These are phyloP conservation scores for Berberis thunbergii DNA, from an alignment of 164 flowering plant genomes.

Conservation along the genomic window DNA sequence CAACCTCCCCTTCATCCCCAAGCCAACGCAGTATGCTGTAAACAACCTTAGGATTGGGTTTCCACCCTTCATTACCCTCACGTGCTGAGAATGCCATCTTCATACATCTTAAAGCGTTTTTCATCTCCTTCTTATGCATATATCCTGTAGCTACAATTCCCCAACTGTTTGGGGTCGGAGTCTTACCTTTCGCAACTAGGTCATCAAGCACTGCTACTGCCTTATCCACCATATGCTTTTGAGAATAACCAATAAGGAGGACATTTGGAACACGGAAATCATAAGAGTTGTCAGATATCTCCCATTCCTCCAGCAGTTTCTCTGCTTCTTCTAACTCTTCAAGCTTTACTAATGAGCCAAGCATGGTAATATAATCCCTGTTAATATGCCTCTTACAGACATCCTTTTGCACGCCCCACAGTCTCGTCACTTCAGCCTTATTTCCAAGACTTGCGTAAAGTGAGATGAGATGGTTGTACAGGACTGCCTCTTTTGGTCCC, in stretches of 20 bases:
- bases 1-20: conserved; percentile 31
- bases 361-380: conserved; percentile 43
- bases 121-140: conserved; percentile 21
- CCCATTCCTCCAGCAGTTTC: conserved; percentile 52
- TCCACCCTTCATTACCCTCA: conserved; percentile 29
- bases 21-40: conserved; percentile 30
- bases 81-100: conserved; percentile 31
- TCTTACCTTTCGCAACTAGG: conserved; percentile 30
- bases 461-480: conserved; percentile 54
- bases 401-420: conserved; percentile 42
- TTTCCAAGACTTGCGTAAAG: conserved; percentile 50
- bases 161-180: conserved; percentile 38
- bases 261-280: conserved; percentile 47
- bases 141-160: conserved; percentile 34
- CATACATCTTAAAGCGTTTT: conserved; percentile 40
- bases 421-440: conserved; percentile 42
- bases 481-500: conserved; percentile 33
- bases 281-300: conserved; percentile 43
- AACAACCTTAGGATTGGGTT: conserved; percentile 24
- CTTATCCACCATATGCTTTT: conserved; percentile 36
- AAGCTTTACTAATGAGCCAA: conserved; percentile 46
- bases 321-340: conserved; percentile 59
- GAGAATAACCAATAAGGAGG: conserved; percentile 31
- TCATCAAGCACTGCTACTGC: conserved; percentile 47
- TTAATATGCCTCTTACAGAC: conserved; percentile 41